Base-by-base conservation (phyloP, 1,139 yeast genomes). In the Zygosaccharomyces sapae region DNA sequence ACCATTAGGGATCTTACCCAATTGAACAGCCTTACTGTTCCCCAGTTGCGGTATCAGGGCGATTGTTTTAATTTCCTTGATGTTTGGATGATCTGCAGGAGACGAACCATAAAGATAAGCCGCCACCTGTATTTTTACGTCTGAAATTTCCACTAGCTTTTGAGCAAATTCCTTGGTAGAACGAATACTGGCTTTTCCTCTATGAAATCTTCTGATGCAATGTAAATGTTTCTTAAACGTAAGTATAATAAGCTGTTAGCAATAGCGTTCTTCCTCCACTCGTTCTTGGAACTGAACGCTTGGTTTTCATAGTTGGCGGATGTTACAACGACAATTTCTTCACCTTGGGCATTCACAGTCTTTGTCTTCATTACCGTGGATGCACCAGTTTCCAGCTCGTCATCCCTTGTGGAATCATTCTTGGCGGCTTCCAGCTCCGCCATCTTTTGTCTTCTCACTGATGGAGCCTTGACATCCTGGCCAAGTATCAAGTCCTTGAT, bases 271-370 rank as follows among this genome's bases (percentile, higher is more conserved):
- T 77, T 77, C 57, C 97, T 77, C 99, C 99, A 92, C 63, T 90
- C 96, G 35, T 89, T 83, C 63, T 82, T 83, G 2, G 97, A 87
- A 37, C 83, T 75, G 62, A 92, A 92, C 2, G 83, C 70, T 70
- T 81, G 83, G 57, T 87, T 95, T 61, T 89, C 98, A 62, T 86
- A 90, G 55, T 81, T 81, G 16, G 92, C 81, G 0, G 98, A 89
- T 0, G 97, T 89, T 16, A 92, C 96, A 0, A 96, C 94, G 34
- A 86, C 83, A 60, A 92, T 90, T 59, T 90, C 95, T 62, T 92
- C 98, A 33, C 99, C 99, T 60, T 90, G 97, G 2, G 88, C 95
- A 62, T 89, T 92, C 24, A 84, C 82, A 0, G 96, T 86, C 47
- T 83, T 83, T 0, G 95, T 81, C 58, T 88, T 90, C 59, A 86